Base-by-base conservation (phyloP, 768 basidiomycete genomes). In the Chlorophyllum brunneum region DNA sequence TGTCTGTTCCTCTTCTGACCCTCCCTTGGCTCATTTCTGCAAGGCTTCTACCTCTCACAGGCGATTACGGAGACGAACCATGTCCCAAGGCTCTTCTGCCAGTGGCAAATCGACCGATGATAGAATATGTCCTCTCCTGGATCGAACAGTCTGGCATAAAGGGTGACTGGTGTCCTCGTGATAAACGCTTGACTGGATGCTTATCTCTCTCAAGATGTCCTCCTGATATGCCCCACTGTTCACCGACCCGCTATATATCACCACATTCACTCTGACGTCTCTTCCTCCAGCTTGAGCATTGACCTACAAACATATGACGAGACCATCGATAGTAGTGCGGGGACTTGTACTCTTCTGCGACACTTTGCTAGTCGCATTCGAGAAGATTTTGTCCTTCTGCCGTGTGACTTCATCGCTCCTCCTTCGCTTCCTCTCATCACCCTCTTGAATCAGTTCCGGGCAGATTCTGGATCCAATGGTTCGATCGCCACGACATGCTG, bases 381-480 rank as follows among this genome's bases (percentile, higher is more conserved):
- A 56, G 82, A 82, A 54, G 95, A 97, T 66, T 95, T 97, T 66
- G 80, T 97, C 34, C 67, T 98, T 20, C 78, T 98, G 1, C 88
- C 95, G 5, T 97, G 93, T 63, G 95, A 98, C 66, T 90, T 97
- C 44, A 77, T 93, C 18, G 85, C 93, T 7, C 86, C 93, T 0
- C 71, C 84, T 0, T 70, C 80, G 0, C 75, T 97, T n/a, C 73
- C 85, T 4, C 77, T 98, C 5, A 76, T 77, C 26, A 70, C 69
- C 0, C 69, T 97, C 1, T 72, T 97, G 38, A 83, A 98, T 67
- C 87, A 84, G 61, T 95, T 94, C 65, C 83, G 95, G 27, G 77
- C 80, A 9, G 86, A 92, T 57, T 70, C 80, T 0, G 73, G 82
- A 46, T 76, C 81, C 31, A 77, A 84, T 69, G 78, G 80, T 27